Percentiles rank a stretch among this genome's conserved stretches.
Conservation (phyloP, 2,329 filamentous ascomycete species). For the Ceratocystis smalleyi region DNA sequence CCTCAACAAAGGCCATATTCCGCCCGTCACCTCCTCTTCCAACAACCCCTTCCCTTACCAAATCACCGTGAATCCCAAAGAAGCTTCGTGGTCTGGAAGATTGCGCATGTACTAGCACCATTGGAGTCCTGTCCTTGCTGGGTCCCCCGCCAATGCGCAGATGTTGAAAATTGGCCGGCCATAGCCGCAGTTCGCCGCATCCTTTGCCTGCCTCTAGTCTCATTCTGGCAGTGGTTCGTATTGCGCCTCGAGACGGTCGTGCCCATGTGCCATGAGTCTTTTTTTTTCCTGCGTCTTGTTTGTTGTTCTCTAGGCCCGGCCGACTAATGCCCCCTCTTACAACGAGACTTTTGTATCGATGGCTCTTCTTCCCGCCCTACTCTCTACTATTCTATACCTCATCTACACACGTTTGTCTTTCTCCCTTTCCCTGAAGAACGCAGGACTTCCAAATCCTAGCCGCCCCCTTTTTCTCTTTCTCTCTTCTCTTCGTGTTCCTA, state of each 20-base stretch:
- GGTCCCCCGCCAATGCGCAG: not conserved
- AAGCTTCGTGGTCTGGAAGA: slow-evolving; percentile 53
- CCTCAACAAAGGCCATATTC: slow-evolving; percentile 85
- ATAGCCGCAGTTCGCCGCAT: not conserved
- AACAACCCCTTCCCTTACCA: slow-evolving; percentile 93
- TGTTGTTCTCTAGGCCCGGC: not conserved
- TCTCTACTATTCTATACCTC: not conserved
- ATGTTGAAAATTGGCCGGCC: not conserved
- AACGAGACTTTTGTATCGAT: too few species aligned
- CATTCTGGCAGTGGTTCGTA: not conserved
- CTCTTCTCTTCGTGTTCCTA: not conserved
- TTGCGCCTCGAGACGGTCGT: not conserved
- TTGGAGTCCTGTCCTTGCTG: not conserved
- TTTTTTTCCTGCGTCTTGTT: too few species aligned
- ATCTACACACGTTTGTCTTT: not conserved
- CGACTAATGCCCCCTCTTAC: too few species aligned
- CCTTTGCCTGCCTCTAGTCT: not conserved
- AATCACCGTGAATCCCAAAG: slow-evolving; percentile 74
- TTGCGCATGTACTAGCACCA: slow-evolving; percentile 16
- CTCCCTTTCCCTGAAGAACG: not conserved
- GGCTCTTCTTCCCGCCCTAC: not conserved
- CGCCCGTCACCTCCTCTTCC: slow-evolving; percentile 84
- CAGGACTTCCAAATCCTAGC: not conserved
- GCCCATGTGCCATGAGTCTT: not conserved
- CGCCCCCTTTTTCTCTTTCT: not conserved